Evolutionary conservation across 163 green algal genomes (phyloP).

Genomic region (Coccomyxa subellipsoidea): DNA sequence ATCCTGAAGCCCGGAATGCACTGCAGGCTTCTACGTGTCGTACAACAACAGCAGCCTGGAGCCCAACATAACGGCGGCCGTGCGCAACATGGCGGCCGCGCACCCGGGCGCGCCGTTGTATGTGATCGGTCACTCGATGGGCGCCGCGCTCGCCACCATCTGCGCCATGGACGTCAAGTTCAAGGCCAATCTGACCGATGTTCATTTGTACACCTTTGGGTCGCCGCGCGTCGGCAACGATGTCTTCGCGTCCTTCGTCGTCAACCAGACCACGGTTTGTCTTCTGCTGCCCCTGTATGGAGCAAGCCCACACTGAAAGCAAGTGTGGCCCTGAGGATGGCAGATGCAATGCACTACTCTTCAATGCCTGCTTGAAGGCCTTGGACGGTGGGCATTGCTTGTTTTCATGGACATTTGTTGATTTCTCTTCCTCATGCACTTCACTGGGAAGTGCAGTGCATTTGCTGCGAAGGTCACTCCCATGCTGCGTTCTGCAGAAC

Average conservation of each 20-base stretch:
- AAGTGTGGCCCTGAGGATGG: too few species aligned
- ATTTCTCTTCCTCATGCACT: too few species aligned
- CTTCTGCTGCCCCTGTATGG: not conserved
- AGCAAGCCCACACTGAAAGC: too few species aligned
- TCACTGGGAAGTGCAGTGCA: too few species aligned
- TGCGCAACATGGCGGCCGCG: slow-evolving; percentile 37
- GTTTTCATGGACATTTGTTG: too few species aligned
- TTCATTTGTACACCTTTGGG: slow-evolving; percentile 76
- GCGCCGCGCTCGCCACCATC: slow-evolving; percentile 72
- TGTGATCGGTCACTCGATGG: slow-evolving; percentile 67
- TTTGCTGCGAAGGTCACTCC: too few species aligned
- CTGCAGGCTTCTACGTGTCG: slow-evolving; percentile 67
- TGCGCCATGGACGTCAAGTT: slow-evolving; percentile 68
- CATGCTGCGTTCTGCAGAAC: too few species aligned
- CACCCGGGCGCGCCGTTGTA: slow-evolving; percentile 45
- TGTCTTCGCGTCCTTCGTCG: slow-evolving; percentile 63
- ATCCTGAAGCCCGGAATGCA: too few species aligned
- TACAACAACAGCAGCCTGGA: slow-evolving; percentile 70
- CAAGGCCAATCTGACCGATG: slow-evolving; percentile 34
- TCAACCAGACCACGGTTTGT: slow-evolving; percentile 32
- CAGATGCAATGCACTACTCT: too few species aligned
- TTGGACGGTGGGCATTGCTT: too few species aligned
- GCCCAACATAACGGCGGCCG: slow-evolving; percentile 50
- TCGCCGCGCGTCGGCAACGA: slow-evolving; percentile 80
- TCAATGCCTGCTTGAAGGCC: too few species aligned